phyloP scores from a whole-genome alignment of 2,329 filamentous ascomycete genomes.

The Cercospora nicotianae region DNA sequence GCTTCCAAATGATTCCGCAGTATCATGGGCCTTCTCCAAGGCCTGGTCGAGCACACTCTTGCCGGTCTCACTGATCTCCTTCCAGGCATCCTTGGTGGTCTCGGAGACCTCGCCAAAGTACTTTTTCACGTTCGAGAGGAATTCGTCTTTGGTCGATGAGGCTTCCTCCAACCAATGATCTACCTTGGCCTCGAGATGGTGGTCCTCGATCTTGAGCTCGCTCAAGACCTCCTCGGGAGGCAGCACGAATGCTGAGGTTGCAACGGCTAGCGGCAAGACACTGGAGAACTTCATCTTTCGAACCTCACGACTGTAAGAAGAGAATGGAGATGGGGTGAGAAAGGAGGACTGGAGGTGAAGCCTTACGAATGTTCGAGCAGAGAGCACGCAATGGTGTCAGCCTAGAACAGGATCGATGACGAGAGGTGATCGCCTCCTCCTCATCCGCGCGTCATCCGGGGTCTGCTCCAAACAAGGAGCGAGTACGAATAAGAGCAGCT shows the following conservation, averaged over 20 bases:
- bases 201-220: conserved; percentile 43
- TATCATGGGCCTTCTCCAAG: conserved; percentile 39
- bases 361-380: conserved; percentile 6
- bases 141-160: conserved; percentile 41
- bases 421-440: conserved; percentile 7
- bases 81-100: conserved; percentile 24
- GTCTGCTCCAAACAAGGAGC: conserved; percentile 6
- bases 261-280: conserved; percentile 52
- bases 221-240: conserved; percentile 53
- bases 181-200: conserved; percentile 35
- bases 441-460: conserved; percentile 12
- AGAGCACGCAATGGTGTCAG: conserved; percentile 26
- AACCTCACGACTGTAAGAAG: not conserved
- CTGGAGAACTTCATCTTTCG: conserved; percentile 51
- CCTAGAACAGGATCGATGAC: conserved; percentile 24
- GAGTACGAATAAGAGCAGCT: conserved; percentile 13
- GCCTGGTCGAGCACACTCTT: conserved; percentile 37
- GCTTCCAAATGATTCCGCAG: conserved; percentile 42
- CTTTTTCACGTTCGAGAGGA: conserved; percentile 38
- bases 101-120: conserved; percentile 34
- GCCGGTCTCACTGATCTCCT: conserved; percentile 23
- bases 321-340: not conserved
- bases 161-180: conserved; percentile 33
- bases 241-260: conserved; percentile 55
- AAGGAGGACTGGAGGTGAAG: not conserved